phyloP scores from a whole-genome alignment of 441 rosid genomes.

The Adansonia madagascariensis region DNA sequence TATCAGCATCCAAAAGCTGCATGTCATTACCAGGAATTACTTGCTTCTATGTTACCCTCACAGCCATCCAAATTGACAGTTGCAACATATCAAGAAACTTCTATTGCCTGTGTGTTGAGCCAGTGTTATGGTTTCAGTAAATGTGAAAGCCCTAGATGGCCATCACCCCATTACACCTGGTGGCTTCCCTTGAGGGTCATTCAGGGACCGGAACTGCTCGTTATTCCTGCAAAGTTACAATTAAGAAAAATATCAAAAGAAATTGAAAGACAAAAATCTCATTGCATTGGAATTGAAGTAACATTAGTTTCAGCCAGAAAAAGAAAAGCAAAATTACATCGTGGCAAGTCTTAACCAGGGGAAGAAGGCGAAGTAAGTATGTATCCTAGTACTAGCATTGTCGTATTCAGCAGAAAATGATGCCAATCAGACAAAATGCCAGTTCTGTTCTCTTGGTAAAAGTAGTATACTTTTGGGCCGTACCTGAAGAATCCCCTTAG shows the following conservation, averaged over 20 bases:
- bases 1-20: background rate
- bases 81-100: background rate
- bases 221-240: slow-evolving; percentile 57
- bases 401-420: no score
- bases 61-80: background rate
- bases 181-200: slow-evolving; percentile 85
- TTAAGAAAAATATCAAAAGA: slow-evolving; percentile 12
- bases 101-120: slow-evolving; percentile 89
- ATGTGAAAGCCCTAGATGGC: slow-evolving; percentile 93
- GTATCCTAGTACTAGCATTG: no score
- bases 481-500: slow-evolving; percentile 89
- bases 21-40: slow-evolving; percentile 3
- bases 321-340: no score
- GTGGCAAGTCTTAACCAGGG: no score
- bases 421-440: background rate
- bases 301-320: background rate
- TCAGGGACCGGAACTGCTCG: slow-evolving; percentile 79
- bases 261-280: background rate
- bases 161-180: slow-evolving; percentile 97
- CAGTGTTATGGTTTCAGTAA: slow-evolving; percentile 94
- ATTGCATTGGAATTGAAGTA: background rate
- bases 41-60: slow-evolving; percentile 11
- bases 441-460: slow-evolving; percentile 3
- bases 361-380: no score
- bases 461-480: background rate